These are phyloP conservation scores for Arabidopsis lyrata DNA, from an alignment of 441 rosid genomes.

Conservation along the genomic window DNA sequence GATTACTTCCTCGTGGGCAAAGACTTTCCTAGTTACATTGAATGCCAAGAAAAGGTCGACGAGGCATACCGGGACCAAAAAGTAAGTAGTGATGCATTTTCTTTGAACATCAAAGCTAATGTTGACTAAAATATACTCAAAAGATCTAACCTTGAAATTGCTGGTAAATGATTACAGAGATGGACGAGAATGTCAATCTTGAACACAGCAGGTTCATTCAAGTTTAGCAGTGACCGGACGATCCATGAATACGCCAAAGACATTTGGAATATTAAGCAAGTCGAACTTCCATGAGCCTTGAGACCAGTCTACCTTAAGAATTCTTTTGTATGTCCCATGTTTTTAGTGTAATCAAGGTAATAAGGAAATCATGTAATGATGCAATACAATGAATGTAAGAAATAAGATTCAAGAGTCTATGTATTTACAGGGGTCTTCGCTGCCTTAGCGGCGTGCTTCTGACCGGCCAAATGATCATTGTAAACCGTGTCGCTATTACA, in stretches of 20 bases:
- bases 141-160: conserved; percentile 2
- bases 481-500: conserved; percentile 57
- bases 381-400: conserved; percentile 22
- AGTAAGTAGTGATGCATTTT: conserved; percentile 49
- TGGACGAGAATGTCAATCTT: conserved; percentile 94
- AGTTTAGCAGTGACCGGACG: conserved; percentile 96
- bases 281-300: conserved; percentile 53
- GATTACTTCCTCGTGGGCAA: conserved; percentile 97
- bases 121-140: background rate
- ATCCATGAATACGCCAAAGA: conserved; percentile 86
- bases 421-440: conserved; percentile 12
- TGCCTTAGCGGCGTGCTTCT: conserved; percentile 53
- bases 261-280: conserved; percentile 82
- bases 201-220: conserved; percentile 88
- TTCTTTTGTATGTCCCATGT: conserved; percentile 24
- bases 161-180: conserved; percentile 55
- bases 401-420: conserved; percentile 16
- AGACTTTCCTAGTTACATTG: conserved; percentile 92
- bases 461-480: conserved; percentile 51
- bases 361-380: conserved; percentile 33
- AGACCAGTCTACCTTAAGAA: conserved; percentile 1
- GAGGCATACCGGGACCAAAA: conserved; percentile 77
- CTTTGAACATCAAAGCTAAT: conserved; percentile 12
- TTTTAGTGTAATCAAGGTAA: conserved; percentile 24
- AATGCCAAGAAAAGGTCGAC: conserved; percentile 91